Base-by-base conservation (phyloP, 108 stramenopile genomes). In the Hondaea fermentalgiana region DNA sequence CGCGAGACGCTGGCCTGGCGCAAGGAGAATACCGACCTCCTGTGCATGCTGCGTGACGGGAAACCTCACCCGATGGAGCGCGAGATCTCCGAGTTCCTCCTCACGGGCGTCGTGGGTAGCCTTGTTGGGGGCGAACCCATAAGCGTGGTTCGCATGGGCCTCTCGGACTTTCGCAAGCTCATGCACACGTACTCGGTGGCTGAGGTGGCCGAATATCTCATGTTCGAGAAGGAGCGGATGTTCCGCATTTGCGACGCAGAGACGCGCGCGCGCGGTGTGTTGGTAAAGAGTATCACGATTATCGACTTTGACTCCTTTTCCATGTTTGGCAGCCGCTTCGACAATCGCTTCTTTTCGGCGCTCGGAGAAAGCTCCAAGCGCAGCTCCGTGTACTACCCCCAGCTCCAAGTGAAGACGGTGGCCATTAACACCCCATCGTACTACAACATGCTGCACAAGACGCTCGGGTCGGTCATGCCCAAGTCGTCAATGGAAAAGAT, bases 401-500 rank as follows among this genome's bases (percentile, higher is more conserved):
- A 83, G 72, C 72, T 83, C 72, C 72, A 83, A 21, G 72, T 43
- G 10, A 83, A 83, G 72, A 51, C 72, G 21, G 72, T 83, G 47
- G 72, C 72, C 23, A 83, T 83, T 21, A 83, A 83, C 1, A 83
- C 72, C 42, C 72, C 72, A 5, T 83, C 72, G 23, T 83, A 83
- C 49, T 83, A 83, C 19, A 21, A 43, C 49, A 83, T 83, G 72
- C 23, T 83, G 0, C 72, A 83, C 72, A 83, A 83, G 49, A 83
- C 72, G 23, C 49, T 83, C 0, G 10, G 23, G 0, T 45, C 72
- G 47, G 72, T 83, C 23, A 83, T 83, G 72, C 72, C 72, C 44
- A 83, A 83, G 72, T 83, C 72, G n/a, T 83, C 72, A 5, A 83
- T 83, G 72, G 72, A 83, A 43, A 83, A 83, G 49, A 83, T 83